phyloP scores from a whole-genome alignment of 1,139 yeast genomes.

The Kurtzmaniella quercitrusa region DNA sequence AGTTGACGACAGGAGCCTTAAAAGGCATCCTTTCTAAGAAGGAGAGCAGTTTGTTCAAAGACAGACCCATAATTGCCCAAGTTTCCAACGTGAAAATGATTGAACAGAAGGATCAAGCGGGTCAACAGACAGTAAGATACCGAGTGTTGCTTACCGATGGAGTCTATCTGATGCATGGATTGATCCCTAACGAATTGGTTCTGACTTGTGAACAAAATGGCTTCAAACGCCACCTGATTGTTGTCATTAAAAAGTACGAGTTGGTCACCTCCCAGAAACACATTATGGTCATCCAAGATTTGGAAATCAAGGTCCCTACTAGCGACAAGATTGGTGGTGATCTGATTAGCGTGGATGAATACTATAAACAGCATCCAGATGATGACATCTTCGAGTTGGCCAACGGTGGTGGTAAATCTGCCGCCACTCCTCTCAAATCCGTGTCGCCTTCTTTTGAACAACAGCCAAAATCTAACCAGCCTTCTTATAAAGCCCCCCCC shows the following conservation, averaged over 20 bases:
- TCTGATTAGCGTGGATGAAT: constrained; percentile 46
- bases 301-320: constrained; percentile 40
- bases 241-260: constrained; percentile 37
- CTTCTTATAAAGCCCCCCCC: constrained; percentile 8
- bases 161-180: constrained; percentile 55
- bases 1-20: constrained; percentile 21
- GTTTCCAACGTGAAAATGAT: constrained; percentile 42
- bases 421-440: constrained; percentile 14
- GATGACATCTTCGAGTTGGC: constrained; percentile 36
- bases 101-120: constrained; percentile 27
- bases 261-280: constrained; percentile 50
- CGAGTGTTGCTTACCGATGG: constrained; percentile 67
- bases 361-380: constrained; percentile 51
- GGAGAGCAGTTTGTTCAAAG: constrained; percentile 18
- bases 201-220: constrained; percentile 47
- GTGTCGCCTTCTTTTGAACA: constrained; percentile 6
- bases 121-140: constrained; percentile 42
- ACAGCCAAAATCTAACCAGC: constrained; percentile 6
- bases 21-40: constrained; percentile 22
- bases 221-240: constrained; percentile 28
- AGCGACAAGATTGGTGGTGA: constrained; percentile 37
- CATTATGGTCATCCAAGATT: constrained; percentile 50
- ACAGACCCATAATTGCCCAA: constrained; percentile 40
- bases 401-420: constrained; percentile 8
- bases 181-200: constrained; percentile 57